phyloP scores from a whole-genome alignment of 371 early-diverging fungal genomes.

The Amoeboaphelidium protococcarum region DNA sequence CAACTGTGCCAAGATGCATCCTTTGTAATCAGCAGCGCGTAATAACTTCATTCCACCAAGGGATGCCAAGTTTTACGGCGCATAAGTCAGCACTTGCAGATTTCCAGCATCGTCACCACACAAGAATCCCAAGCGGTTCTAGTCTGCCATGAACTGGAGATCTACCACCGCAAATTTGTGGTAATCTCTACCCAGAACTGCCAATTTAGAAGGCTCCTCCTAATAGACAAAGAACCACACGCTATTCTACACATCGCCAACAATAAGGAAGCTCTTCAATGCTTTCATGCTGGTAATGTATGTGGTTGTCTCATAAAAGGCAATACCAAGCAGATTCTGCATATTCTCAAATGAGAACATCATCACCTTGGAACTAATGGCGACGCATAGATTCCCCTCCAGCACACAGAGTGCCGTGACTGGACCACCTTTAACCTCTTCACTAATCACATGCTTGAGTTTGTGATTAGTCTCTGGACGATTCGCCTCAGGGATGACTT shows the following conservation, averaged over 20 bases:
- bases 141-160: slow-evolving; percentile 47
- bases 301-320: slow-evolving; percentile 82
- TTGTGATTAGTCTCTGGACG: slow-evolving; percentile 82
- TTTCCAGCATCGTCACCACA: slow-evolving; percentile 61
- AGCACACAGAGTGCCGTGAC: slow-evolving; percentile 66
- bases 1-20: slow-evolving; percentile 39
- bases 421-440: slow-evolving; percentile 86
- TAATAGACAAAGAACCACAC: slow-evolving; percentile 87
- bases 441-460: slow-evolving; percentile 50
- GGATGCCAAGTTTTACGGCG: slow-evolving; percentile 66
- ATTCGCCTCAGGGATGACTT: slow-evolving; percentile 86
- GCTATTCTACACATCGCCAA: slow-evolving; percentile 74
- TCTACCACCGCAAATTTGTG: slow-evolving; percentile 34
- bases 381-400: slow-evolving; percentile 64
- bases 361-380: slow-evolving; percentile 76
- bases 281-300: slow-evolving; percentile 55
- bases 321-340: slow-evolving; percentile 68
- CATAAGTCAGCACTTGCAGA: slow-evolving; percentile 49
- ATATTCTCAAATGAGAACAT: slow-evolving; percentile 70
- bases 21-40: slow-evolving; percentile 60
- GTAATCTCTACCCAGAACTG: slow-evolving; percentile 68
- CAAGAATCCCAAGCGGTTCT: slow-evolving; percentile 38
- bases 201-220: slow-evolving; percentile 75
- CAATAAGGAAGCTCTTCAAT: slow-evolving; percentile 65
- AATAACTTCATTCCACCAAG: slow-evolving; percentile 64